Conservation (phyloP, 129 eudicot genomes). For the Kitagawia praeruptora region DNA sequence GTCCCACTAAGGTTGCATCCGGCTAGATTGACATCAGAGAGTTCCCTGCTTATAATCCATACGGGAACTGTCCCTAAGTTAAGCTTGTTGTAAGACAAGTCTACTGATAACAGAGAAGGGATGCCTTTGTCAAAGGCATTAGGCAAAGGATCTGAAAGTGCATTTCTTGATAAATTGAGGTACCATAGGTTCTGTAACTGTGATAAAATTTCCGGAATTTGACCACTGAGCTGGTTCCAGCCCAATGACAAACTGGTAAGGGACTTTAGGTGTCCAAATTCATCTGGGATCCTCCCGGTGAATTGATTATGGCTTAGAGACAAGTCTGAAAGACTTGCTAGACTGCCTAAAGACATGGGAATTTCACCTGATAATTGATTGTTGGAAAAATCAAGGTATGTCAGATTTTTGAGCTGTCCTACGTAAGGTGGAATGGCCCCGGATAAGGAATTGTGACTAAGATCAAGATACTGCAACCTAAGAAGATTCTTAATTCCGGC, state of each 20-base stretch:
- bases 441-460: conserved; percentile 57
- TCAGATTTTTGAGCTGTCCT: conserved; percentile 39
- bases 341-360: conserved; percentile 50
- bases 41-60: conserved; percentile 72
- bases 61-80: conserved; percentile 57
- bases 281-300: conserved; percentile 45
- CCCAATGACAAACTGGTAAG: conserved; percentile 55
- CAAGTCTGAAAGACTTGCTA: conserved; percentile 49
- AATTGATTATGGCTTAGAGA: conserved; percentile 57
- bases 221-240: conserved; percentile 58
- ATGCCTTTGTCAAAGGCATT: conserved; percentile 42
- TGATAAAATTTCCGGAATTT: conserved; percentile 63
- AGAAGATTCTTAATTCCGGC: conserved; percentile 21
- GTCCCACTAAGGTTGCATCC: conserved; percentile 75
- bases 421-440: conserved; percentile 50
- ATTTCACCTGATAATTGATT: conserved; percentile 61
- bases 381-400: conserved; percentile 54
- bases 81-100: conserved; percentile 68
- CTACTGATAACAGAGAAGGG: conserved; percentile 62
- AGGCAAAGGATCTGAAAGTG: conserved; percentile 59
- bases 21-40: conserved; percentile 68
- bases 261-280: conserved; percentile 50
- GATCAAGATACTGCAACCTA: conserved; percentile 58
- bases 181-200: conserved; percentile 56
- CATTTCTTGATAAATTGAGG: conserved; percentile 68